Conservation (phyloP, 2,329 filamentous ascomycete species). For the Diplocarpon rosae region DNA sequence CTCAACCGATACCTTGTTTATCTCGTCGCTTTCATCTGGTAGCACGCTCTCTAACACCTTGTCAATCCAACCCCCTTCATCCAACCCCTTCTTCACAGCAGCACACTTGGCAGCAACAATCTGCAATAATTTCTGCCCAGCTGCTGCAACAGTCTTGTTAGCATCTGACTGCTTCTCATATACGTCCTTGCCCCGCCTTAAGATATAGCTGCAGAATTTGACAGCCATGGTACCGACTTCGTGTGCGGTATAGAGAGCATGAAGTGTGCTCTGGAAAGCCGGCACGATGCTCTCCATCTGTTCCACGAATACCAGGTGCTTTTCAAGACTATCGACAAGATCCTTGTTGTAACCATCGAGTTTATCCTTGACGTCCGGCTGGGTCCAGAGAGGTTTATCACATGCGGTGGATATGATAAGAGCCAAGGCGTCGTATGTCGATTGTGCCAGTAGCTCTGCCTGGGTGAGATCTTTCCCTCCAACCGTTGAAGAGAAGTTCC, state of each 20-base stretch:
- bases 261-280: conserved; percentile 17
- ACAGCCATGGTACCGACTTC: conserved; percentile 17
- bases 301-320: conserved; percentile 4
- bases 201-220: conserved; percentile 16
- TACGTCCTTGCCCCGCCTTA: conserved; percentile 9
- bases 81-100: conserved; percentile 21
- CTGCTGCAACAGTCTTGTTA: conserved; percentile 7
- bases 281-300: conserved; percentile 9
- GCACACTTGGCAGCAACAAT: conserved; percentile 14
- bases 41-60: conserved; percentile 20
- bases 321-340: conserved; percentile 11
- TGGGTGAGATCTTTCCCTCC: conserved; percentile 11
- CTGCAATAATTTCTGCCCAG: conserved; percentile 11
- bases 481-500: not conserved
- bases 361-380: conserved; percentile 9
- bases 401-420: conserved; percentile 14
- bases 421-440: conserved; percentile 15
- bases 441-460: conserved; percentile 13
- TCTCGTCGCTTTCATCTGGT: conserved; percentile 5
- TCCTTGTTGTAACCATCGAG: conserved; percentile 13
- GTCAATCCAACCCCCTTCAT: conserved; percentile 28
- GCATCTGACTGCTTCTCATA: conserved; percentile 12
- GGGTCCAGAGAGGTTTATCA: conserved; percentile 9
- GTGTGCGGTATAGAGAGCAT: conserved; percentile 24
- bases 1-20: not conserved